Evolutionary conservation across 352 stramenopile species (phyloP).

Genomic region (Globisporangium abappressorium): DNA sequence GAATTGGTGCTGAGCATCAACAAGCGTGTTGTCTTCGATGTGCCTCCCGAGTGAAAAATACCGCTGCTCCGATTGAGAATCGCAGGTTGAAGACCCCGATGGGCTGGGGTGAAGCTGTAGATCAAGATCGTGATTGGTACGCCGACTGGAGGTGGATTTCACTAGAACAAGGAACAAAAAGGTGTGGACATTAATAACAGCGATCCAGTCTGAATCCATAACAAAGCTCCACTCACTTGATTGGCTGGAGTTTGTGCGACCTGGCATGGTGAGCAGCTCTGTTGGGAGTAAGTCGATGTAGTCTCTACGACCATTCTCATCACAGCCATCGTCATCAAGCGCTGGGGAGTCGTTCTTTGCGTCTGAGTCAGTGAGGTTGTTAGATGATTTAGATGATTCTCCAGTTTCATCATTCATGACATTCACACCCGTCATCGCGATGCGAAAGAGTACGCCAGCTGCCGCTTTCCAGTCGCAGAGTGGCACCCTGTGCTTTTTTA

Average conservation of each 20-base stretch:
- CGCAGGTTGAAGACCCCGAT: conserved; percentile 7
- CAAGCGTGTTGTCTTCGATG: not conserved
- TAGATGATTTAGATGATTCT: not conserved
- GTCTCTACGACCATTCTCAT: not conserved
- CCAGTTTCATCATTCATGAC: not conserved
- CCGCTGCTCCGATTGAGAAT: not conserved
- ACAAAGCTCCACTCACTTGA: conserved; percentile 9
- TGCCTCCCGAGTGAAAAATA: not conserved
- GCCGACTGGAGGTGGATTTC: conserved; percentile 6
- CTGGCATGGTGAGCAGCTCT: not conserved
- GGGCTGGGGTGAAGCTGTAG: not conserved
- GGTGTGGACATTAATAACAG: too few relatives aligned
- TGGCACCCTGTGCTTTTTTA: not conserved
- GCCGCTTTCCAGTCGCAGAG: conserved; percentile 27
- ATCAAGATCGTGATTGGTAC: conserved; percentile 4
- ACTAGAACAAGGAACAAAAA: not conserved
- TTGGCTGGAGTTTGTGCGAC: conserved; percentile 10
- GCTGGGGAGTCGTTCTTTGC: not conserved
- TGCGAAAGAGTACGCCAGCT: conserved; percentile 32
- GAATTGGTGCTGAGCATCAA: not conserved
- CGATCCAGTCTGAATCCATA: not conserved
- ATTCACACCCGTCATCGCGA: conserved; percentile 35
- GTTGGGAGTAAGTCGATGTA: too few relatives aligned
- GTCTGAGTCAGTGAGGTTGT: not conserved
- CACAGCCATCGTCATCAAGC: not conserved